These are phyloP conservation scores for Guadua angustifolia DNA, from an alignment of 176 grass and related monocot species.

Conservation along the genomic window DNA sequence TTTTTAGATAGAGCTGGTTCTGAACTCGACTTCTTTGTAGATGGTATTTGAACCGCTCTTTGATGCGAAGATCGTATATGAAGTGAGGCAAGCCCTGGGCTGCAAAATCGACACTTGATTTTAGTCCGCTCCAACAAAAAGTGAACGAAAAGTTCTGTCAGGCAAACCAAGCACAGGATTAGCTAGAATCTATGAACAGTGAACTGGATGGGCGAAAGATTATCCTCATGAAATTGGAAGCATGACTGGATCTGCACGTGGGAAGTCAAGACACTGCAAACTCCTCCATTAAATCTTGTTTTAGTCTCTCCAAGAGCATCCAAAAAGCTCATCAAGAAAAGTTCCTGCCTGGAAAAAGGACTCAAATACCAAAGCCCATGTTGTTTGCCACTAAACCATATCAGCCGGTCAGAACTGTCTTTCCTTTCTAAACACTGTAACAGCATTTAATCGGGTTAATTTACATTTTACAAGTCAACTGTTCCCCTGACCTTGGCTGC, in stretches of 20 bases:
- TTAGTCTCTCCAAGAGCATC: constrained; percentile 56
- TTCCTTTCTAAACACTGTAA: constrained; percentile 60
- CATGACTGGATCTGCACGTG: constrained; percentile 30
- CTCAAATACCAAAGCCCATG: constrained; percentile 50
- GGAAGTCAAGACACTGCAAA: constrained; percentile 15
- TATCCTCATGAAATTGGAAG: constrained; percentile 20
- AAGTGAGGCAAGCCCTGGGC: no score
- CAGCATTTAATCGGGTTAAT: constrained; percentile 27
- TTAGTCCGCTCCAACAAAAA: neutral
- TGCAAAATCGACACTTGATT: neutral
- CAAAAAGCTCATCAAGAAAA: constrained; percentile 35
- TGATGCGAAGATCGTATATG: neutral
- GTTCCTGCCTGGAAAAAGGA: constrained; percentile 43
- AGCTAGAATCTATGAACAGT: constrained; percentile 10
- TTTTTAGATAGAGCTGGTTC: neutral
- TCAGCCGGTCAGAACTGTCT: constrained; percentile 49
- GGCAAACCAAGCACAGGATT: constrained; percentile 1
- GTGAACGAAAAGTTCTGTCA: constrained; percentile 14
- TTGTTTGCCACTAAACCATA: constrained; percentile 43
- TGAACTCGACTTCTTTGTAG: neutral
- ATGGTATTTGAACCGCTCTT: neutral
- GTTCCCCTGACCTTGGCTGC: constrained; percentile 33
- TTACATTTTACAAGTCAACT: constrained; percentile 53
- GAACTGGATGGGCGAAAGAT: neutral
- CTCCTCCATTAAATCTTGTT: constrained; percentile 42